Percentiles rank a stretch among this genome's conserved stretches.
Evolutionary conservation across 352 stramenopile species (phyloP).

Genomic region (Stramenopiles sp.): DNA sequence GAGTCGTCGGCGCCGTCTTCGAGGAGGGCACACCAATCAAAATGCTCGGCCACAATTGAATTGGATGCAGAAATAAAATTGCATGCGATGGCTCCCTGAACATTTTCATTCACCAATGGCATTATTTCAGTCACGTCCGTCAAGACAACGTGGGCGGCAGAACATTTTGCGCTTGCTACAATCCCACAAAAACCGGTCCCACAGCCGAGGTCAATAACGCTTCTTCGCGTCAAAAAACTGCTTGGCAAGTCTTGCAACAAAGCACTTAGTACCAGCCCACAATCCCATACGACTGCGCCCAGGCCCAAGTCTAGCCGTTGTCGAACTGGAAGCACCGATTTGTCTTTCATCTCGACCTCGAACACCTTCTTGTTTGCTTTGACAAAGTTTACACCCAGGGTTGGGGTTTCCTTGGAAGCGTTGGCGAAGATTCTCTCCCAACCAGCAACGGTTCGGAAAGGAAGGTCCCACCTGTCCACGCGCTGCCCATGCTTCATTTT

Average conservation of each 20-base stretch:
- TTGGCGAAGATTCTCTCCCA: too few species aligned
- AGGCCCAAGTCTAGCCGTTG: neutral
- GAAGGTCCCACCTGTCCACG: too few species aligned
- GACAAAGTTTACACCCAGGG: too few species aligned
- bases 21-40: too few species aligned
- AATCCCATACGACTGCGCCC: slow-evolving; percentile 10
- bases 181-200: slow-evolving; percentile 4
- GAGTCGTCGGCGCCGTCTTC: too few species aligned
- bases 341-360: too few species aligned
- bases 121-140: neutral
- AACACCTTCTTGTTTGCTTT: too few species aligned
- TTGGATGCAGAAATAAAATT: neutral
- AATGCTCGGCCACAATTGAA: neutral
- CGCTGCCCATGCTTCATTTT: too few species aligned
- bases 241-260: neutral
- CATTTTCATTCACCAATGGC: neutral
- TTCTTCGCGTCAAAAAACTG: neutral
- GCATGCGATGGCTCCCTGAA: neutral
- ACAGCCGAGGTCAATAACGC: neutral
- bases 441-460: too few species aligned
- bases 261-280: neutral
- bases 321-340: neutral
- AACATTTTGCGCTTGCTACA: neutral
- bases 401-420: too few species aligned
- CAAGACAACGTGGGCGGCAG: neutral